phyloP scores from a whole-genome alignment of 129 eudicot species.

The Lactuca sativa region DNA sequence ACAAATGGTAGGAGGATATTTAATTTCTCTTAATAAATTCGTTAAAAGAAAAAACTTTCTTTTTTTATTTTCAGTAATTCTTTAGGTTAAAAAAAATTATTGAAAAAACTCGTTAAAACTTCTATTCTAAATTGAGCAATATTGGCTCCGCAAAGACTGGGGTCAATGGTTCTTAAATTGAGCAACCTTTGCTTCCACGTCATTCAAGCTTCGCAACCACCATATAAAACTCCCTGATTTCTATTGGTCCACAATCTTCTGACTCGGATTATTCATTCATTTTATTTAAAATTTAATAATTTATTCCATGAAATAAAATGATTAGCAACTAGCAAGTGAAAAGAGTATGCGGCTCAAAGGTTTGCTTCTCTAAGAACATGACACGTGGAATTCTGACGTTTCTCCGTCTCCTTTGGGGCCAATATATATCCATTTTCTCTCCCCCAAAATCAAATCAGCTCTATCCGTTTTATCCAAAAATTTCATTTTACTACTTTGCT shows the following conservation, averaged over 20 bases:
- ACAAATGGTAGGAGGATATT: too few species aligned
- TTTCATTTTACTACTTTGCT: not conserved
- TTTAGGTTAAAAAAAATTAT: too few species aligned
- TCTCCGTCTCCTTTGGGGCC: not conserved
- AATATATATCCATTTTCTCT: conserved; percentile 23
- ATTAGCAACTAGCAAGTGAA: conserved; percentile 27
- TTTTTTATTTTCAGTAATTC: too few species aligned
- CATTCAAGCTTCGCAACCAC: conserved; percentile 6
- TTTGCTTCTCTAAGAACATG: conserved; percentile 7
- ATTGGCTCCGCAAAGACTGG: not conserved
- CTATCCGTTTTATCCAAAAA: not conserved
- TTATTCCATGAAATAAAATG: not conserved
- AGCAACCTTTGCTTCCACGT: conserved; percentile 23
- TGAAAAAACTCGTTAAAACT: too few species aligned
- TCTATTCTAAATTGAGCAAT: not conserved
- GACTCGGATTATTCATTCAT: not conserved
- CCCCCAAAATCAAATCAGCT: conserved; percentile 14
- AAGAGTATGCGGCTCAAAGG: conserved; percentile 20
- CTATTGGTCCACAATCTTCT: conserved; percentile 11
- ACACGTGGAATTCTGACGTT: conserved; percentile 13
- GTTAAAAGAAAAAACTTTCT: too few species aligned
- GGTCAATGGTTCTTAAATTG: not conserved
- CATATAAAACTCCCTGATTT: conserved; percentile 4
- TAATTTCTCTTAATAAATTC: too few species aligned
- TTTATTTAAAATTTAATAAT: not conserved